Evolutionary conservation across 2,329 filamentous ascomycete genomes (phyloP).

Genomic region (Cytospora piceae): DNA sequence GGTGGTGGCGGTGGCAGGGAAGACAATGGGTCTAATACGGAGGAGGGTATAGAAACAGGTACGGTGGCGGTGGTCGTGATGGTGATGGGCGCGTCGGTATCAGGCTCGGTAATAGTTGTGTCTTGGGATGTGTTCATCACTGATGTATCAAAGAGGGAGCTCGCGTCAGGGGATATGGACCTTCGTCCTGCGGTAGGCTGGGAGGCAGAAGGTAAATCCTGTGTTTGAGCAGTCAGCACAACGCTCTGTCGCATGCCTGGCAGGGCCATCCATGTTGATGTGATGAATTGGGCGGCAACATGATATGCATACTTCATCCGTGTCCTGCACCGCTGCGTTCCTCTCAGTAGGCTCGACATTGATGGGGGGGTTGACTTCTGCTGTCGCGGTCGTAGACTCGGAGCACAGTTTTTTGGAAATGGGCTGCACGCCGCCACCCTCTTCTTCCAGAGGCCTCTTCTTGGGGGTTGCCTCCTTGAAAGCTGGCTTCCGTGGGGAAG

Average conservation of each 20-base stretch:
- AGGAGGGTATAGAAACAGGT: constrained; percentile 1
- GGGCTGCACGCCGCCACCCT: constrained; percentile 3
- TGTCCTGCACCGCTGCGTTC: constrained; percentile 8
- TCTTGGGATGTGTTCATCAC: constrained; percentile 52
- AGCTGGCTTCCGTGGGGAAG: constrained; percentile 18
- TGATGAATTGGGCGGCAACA: not conserved
- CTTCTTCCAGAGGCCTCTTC: constrained; percentile 25
- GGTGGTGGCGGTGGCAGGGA: constrained; percentile 31
- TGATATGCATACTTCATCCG: constrained; percentile 19
- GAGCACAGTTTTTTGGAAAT: constrained; percentile 34
- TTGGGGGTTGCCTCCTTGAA: constrained; percentile 23
- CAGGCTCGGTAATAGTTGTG: constrained; percentile 55
- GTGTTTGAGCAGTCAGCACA: constrained; percentile 6
- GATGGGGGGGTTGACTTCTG: constrained; percentile 1
- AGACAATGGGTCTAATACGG: constrained; percentile 8
- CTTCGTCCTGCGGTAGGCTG: constrained; percentile 29
- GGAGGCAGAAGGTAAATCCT: constrained; percentile 26
- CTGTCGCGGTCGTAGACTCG: constrained; percentile 18
- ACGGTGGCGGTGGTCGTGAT: constrained; percentile 21
- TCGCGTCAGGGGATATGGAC: constrained; percentile 46
- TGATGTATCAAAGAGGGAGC: constrained; percentile 56
- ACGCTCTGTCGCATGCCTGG: not conserved
- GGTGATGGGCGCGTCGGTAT: constrained; percentile 37
- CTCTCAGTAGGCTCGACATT: not conserved
- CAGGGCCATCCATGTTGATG: not conserved